Percentiles rank a stretch among this genome's conserved stretches.
Conservation (phyloP, 208 protist genomes). For the Crithidia bombi region DNA sequence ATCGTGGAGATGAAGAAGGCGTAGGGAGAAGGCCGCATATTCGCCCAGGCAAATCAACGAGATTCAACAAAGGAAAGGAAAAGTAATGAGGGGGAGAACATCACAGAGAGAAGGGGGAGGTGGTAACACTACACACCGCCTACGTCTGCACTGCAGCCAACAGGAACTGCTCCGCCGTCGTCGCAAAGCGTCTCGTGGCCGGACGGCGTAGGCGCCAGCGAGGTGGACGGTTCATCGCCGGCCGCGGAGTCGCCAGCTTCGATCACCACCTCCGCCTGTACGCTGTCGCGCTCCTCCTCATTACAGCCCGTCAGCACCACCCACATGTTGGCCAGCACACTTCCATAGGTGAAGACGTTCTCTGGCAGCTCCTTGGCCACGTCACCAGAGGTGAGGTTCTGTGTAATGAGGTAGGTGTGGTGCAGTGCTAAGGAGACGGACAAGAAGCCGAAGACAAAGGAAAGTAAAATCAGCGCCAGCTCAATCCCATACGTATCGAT, state of each 20-base stretch:
- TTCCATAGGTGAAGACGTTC: constrained; percentile 69
- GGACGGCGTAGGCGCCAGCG: background rate
- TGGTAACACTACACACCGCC: background rate
- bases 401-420: constrained; percentile 69
- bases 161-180: background rate
- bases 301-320: constrained; percentile 38
- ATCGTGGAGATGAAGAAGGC: background rate
- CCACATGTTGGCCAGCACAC: constrained; percentile 45
- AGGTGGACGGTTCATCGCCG: constrained; percentile 4
- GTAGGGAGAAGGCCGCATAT: no score
- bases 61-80: background rate
- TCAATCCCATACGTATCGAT: constrained; percentile 73
- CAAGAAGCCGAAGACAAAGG: constrained; percentile 43
- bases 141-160: background rate
- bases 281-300: constrained; percentile 15
- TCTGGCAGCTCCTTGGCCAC: constrained; percentile 35
- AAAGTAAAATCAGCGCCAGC: constrained; percentile 60
- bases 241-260: constrained; percentile 8
- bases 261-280: constrained; percentile 25
- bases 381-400: constrained; percentile 75
- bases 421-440: constrained; percentile 53
- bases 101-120: background rate
- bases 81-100: no score
- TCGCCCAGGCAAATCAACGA: no score
- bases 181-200: background rate